These are phyloP conservation scores for Saturnispora ahearnii DNA, from an alignment of 805 yeast species.

Conservation along the genomic window DNA sequence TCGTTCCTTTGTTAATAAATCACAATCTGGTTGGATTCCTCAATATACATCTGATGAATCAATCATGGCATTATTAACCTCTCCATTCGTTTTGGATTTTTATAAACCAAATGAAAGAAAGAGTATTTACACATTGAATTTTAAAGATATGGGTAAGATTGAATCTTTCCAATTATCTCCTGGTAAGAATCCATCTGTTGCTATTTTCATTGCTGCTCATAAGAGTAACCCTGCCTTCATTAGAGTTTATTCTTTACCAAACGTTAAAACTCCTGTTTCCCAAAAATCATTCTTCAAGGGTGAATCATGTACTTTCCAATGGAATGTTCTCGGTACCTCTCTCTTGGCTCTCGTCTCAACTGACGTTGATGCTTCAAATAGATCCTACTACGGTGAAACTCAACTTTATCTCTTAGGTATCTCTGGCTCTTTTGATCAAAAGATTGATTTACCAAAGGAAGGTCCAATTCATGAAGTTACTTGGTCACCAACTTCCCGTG, in stretches of 20 bases:
- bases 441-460: constrained; percentile 79
- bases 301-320: constrained; percentile 80
- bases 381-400: constrained; percentile 95
- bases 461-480: constrained; percentile 97
- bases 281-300: constrained; percentile 91
- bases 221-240: constrained; percentile 86
- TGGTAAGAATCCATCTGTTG: constrained; percentile 83
- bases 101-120: constrained; percentile 40
- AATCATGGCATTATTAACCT: constrained; percentile 46
- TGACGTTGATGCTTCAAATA: constrained; percentile 89
- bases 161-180: constrained; percentile 61
- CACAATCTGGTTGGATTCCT: constrained; percentile 88
- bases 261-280: constrained; percentile 68
- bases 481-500: constrained; percentile 95
- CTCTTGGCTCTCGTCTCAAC: constrained; percentile 88
- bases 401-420: constrained; percentile 84
- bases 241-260: constrained; percentile 71
- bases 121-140: constrained; percentile 52
- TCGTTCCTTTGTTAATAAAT: constrained; percentile 61
- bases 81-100: constrained; percentile 56
- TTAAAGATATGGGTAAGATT: constrained; percentile 41
- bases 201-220: constrained; percentile 82
- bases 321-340: constrained; percentile 95
- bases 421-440: constrained; percentile 83
- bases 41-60: constrained; percentile 80